Evolutionary conservation across 768 basidiomycete genomes (phyloP).

Genomic region (Fomitopsis serialis): DNA sequence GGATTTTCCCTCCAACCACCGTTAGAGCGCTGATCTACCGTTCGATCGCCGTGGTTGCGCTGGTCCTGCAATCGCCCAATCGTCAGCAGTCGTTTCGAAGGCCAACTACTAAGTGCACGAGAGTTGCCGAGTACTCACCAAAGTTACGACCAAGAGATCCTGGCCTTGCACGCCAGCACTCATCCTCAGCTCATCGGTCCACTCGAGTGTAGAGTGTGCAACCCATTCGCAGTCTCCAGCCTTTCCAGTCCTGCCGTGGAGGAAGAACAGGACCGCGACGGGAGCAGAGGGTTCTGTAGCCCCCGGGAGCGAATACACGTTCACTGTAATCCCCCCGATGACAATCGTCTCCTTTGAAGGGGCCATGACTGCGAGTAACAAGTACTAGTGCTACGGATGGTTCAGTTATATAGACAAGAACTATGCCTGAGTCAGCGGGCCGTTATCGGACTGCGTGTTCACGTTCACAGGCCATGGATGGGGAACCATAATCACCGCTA

Average conservation of each 20-base stretch:
- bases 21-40: slow-evolving; percentile 33
- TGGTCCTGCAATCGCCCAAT: slow-evolving; percentile 34
- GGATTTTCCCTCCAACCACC: slow-evolving; percentile 29
- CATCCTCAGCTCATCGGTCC: slow-evolving; percentile 10
- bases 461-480: too few species aligned
- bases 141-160: slow-evolving; percentile 42
- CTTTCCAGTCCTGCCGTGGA: slow-evolving; percentile 41
- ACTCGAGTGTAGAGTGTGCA: slow-evolving; percentile 27
- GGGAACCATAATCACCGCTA: too few species aligned
- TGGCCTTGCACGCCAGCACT: slow-evolving; percentile 15
- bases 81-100: not conserved
- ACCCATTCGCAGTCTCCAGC: slow-evolving; percentile 27
- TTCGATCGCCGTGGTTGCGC: slow-evolving; percentile 44
- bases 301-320: slow-evolving; percentile 20
- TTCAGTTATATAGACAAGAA: too few species aligned
- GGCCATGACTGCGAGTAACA: not conserved
- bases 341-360: slow-evolving; percentile 14
- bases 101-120: too few species aligned
- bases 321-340: slow-evolving; percentile 23
- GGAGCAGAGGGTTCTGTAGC: slow-evolving; percentile 10
- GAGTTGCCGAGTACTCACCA: slow-evolving; percentile 27
- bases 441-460: too few species aligned
- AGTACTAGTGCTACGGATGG: too few species aligned
- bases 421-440: too few species aligned
- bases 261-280: slow-evolving; percentile 35